Evolutionary conservation across 495 filamentous ascomycete genomes (phyloP), one percentile per base, ranked within the genome.

Genomic region (Xylaria longipes): DNA sequence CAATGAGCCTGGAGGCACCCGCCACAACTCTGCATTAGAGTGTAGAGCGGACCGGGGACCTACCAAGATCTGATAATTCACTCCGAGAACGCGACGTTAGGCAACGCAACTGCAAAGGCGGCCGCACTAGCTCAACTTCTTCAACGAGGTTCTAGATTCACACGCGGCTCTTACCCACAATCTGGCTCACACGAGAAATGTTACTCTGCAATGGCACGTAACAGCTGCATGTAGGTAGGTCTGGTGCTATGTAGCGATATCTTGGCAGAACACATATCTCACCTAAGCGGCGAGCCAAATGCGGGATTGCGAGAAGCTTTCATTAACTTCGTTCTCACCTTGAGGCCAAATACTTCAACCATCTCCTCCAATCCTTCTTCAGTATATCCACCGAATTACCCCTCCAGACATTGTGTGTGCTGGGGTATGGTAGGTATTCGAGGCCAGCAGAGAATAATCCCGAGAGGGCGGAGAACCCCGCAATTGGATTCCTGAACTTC

Each of bases 391-490:
- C 46, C n/a, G 17, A 5, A n/a, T 46, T 46, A 6, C 22, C 50
- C 8, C 7, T 54, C 8, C 7, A 22, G 8, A 17, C 3, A 14
- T 5, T 5, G 12, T 57, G 9, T 15, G 5, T 63, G 22, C 60
- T 20, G 14, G 25, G 37, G n/a, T 57, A 33, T 27, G 4, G 17
- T 50, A 22, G 9, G 11, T 46, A 29, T 45, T 27, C n/a, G 9
- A 20, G 22, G 9, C n/a, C 9, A 52, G 27, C 22, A 1, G 1
- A 31, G 39, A 48, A 22, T 17, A n/a, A 65, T 65, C 62, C 62
- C 57, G 41, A 33, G 41, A 48, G 1, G 27, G 62, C 27, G 41
- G 62, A n/a, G 27, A n/a, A 65, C 41, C 62, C 57, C 57, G 33
- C 57, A 37, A 60, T 60, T 60, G 12, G 20, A 37, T 37, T 37